phyloP scores from a whole-genome alignment of 116 monocot genomes.

The Cymodocea nodosa region DNA sequence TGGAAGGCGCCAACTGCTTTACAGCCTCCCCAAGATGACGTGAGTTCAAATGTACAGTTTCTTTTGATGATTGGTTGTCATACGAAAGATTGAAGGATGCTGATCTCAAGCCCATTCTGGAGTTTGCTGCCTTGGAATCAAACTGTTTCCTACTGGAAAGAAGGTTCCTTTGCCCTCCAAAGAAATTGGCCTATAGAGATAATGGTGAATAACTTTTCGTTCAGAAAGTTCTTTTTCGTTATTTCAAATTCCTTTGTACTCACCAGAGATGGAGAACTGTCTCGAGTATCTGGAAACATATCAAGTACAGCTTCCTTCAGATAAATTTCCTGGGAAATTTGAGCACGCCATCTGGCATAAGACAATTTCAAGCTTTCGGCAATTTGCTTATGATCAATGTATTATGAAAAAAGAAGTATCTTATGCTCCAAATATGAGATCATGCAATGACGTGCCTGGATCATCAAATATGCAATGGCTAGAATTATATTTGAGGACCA shows the following conservation, averaged over 20 bases:
- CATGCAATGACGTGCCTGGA: not conserved
- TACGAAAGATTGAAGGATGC: conserved; percentile 22
- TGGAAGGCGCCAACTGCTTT: conserved; percentile 66
- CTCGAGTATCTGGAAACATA: conserved; percentile 67
- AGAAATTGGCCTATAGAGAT: conserved; percentile 54
- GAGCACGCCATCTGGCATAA: conserved; percentile 75
- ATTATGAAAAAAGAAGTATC: not conserved
- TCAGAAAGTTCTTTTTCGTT: not conserved
- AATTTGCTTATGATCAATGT: not conserved
- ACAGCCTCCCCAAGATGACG: conserved; percentile 63
- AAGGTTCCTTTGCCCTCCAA: conserved; percentile 48
- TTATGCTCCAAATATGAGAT: not conserved
- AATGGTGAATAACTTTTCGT: not conserved
- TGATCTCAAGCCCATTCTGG: conserved; percentile 15
- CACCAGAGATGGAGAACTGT: conserved; percentile 80
- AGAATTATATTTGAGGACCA: no score
- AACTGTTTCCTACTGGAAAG: conserved; percentile 29
- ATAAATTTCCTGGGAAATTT: conserved; percentile 95
- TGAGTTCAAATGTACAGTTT: conserved; percentile 22
- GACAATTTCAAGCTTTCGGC: conserved; percentile 33
- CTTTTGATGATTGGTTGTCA: conserved; percentile 16
- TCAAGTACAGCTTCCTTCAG: conserved; percentile 80
- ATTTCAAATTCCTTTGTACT: conserved; percentile 15
- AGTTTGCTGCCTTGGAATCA: conserved; percentile 13
- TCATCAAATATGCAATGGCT: no score